These are phyloP conservation scores for Discostella stelligera DNA, from an alignment of 352 stramenopile species.

Conservation along the genomic window DNA sequence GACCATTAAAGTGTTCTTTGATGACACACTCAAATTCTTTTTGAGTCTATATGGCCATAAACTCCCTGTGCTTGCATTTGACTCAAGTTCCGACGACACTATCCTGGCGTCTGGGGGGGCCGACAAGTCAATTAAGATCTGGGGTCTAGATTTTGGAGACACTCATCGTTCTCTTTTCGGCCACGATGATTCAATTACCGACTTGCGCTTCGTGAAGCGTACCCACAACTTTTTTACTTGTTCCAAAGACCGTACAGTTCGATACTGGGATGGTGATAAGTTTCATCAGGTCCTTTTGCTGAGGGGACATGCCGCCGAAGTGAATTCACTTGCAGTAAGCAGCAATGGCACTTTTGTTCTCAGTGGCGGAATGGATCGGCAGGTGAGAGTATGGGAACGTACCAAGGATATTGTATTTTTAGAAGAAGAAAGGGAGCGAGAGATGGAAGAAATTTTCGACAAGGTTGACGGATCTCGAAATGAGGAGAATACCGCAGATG, in stretches of 20 bases:
- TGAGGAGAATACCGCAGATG: conserved; percentile 60
- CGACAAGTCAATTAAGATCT: conserved; percentile 99
- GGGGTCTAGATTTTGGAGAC: conserved; percentile 99
- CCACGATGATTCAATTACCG: conserved; percentile 97
- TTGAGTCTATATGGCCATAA: conserved; percentile 99
- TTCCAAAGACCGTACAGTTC: conserved; percentile 96
- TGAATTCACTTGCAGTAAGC: conserved; percentile 84
- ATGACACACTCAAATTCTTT: conserved; percentile 99
- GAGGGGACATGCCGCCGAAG: conserved; percentile 85
- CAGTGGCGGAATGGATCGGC: conserved; percentile 94
- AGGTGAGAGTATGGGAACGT: conserved; percentile 94
- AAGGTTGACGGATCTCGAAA: conserved; percentile 60
- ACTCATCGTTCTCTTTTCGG: conserved; percentile 98
- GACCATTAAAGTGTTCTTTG: conserved; percentile 99
- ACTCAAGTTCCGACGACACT: conserved; percentile 95
- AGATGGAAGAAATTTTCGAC: conserved; percentile 93
- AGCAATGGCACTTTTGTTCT: conserved; percentile 93
- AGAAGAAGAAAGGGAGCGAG: conserved; percentile 95
- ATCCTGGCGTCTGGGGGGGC: conserved; percentile 96
- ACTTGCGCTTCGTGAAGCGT: conserved; percentile 89
- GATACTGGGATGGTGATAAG: conserved; percentile 97
- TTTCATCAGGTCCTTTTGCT: conserved; percentile 92
- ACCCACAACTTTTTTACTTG: conserved; percentile 99
- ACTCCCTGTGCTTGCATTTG: conserved; percentile 96
- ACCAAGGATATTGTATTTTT: conserved; percentile 97